Conservation (phyloP, 208 protist genomes). For the Endotrypanum monterogeii region DNA sequence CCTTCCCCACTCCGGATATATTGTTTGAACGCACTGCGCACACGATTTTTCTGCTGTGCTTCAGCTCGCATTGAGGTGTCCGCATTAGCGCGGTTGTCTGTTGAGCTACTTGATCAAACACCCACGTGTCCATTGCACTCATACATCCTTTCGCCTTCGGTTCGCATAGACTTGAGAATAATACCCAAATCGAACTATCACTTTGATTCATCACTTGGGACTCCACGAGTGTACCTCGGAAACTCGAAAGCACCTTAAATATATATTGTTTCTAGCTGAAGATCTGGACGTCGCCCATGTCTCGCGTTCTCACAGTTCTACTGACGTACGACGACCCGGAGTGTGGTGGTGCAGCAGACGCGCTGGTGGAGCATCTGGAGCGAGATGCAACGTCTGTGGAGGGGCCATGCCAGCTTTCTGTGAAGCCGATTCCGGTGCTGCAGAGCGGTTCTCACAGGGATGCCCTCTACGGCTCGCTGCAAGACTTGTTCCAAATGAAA, state of each 20-base stretch:
- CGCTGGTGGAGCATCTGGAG: slow-evolving; percentile 78
- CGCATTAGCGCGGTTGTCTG: neutral
- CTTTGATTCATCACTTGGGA: neutral
- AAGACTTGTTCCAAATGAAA: slow-evolving; percentile 76
- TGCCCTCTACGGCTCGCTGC: slow-evolving; percentile 67
- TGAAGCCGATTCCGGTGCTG: slow-evolving; percentile 68
- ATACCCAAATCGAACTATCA: too few relatives aligned
- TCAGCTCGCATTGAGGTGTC: neutral
- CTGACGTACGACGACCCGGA: slow-evolving; percentile 90
- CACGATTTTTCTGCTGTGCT: neutral
- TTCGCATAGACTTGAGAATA: too few relatives aligned
- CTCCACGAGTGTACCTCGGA: too few relatives aligned
- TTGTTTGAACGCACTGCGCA: neutral
- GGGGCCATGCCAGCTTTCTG: slow-evolving; percentile 56
- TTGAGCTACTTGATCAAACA: neutral
- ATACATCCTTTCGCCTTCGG: neutral
- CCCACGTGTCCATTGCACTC: neutral
- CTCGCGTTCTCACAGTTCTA: slow-evolving; percentile 59
- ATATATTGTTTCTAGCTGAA: too few relatives aligned
- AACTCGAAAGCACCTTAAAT: too few relatives aligned
- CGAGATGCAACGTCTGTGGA: slow-evolving; percentile 51
- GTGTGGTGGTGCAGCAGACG: slow-evolving; percentile 86
- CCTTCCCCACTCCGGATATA: too few relatives aligned
- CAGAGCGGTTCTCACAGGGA: slow-evolving; percentile 72
- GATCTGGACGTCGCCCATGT: slow-evolving; percentile 14